These are phyloP conservation scores for Nothophaeocryptopus gaeumannii DNA, from an alignment of 2,329 filamentous ascomycete genomes.

Conservation along the genomic window DNA sequence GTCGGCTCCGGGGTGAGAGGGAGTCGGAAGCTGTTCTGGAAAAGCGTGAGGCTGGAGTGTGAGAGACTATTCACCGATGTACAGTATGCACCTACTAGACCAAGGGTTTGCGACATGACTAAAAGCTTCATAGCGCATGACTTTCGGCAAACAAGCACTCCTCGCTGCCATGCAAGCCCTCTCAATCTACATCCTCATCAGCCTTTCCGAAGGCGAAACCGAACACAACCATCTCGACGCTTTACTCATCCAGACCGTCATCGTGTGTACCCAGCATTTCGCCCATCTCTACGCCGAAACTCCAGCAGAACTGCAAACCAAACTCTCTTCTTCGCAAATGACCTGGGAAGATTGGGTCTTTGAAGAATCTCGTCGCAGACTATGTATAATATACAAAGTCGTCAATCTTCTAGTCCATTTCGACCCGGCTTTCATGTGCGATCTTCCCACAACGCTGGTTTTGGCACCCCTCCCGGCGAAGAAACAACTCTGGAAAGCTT, in stretches of 20 bases:
- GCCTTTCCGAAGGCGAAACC: conserved; percentile 46
- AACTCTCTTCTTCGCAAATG: conserved; percentile 1
- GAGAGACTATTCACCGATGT: conserved; percentile 32
- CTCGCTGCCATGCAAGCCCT: conserved; percentile 47
- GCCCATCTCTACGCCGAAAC: not conserved
- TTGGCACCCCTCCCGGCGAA: conserved; percentile 44
- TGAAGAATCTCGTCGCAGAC: conserved; percentile 28
- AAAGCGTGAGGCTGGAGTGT: conserved; percentile 45
- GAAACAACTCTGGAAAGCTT: conserved; percentile 47
- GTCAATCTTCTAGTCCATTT: conserved; percentile 46
- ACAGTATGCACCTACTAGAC: too few relatives aligned
- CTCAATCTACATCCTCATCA: conserved; percentile 44
- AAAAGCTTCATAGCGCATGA: not conserved
- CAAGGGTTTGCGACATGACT: conserved; percentile 11
- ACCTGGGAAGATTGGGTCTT: conserved; percentile 8
- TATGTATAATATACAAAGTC: conserved; percentile 41
- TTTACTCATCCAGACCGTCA: conserved; percentile 37
- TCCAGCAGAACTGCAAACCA: not conserved
- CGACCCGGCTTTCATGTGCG: conserved; percentile 41
- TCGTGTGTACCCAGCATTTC: conserved; percentile 28
- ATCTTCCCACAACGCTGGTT: conserved; percentile 36
- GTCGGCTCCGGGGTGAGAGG: conserved; percentile 34
- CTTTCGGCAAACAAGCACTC: conserved; percentile 30
- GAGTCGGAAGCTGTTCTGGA: conserved; percentile 46
- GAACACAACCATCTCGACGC: conserved; percentile 44